Percentiles rank a stretch among this genome's conserved stretches.
These are phyloP conservation scores for Apodospora peruviana DNA, from an alignment of 495 filamentous ascomycete genomes.

Conservation along the genomic window DNA sequence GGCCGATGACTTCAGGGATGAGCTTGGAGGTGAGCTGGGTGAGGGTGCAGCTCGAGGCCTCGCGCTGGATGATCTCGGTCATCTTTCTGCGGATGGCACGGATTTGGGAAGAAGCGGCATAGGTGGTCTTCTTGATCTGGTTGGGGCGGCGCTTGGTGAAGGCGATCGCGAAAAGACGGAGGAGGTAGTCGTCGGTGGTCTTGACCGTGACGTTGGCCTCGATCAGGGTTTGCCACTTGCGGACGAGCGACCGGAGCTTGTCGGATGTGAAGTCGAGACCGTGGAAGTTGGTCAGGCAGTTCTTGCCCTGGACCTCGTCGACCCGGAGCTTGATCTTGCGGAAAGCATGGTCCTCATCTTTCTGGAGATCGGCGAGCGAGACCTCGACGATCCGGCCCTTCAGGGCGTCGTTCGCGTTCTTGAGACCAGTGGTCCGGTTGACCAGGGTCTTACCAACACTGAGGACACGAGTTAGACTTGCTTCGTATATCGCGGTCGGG, in stretches of 20 bases:
- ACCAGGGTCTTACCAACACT: conserved; percentile 99
- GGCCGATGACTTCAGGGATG: conserved; percentile 97
- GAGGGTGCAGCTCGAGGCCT: conserved; percentile 88
- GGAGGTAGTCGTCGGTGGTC: conserved; percentile 98
- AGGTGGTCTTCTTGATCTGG: conserved; percentile 99
- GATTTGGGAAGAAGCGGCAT: conserved; percentile 92
- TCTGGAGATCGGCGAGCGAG: conserved; percentile 96
- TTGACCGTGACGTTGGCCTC: conserved; percentile 99
- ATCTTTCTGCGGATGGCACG: conserved; percentile 98
- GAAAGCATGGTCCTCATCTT: conserved; percentile 98
- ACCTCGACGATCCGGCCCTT: conserved; percentile 99
- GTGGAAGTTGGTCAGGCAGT: conserved; percentile 99
- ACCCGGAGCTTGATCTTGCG: conserved; percentile 98
- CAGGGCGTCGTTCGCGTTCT: conserved; percentile 98
- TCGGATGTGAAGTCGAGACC: conserved; percentile 99
- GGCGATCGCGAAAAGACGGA: conserved; percentile 95
- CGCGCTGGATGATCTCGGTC: conserved; percentile 95
- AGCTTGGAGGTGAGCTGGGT: conserved; percentile 94
- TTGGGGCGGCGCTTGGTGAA: conserved; percentile 98
- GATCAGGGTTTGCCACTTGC: conserved; percentile 98
- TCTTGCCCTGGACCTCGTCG: conserved; percentile 98
- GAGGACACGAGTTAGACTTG: conserved; percentile 28
- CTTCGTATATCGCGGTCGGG: conserved; percentile 3
- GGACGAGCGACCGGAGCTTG: conserved; percentile 96
- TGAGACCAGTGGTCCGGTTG: conserved; percentile 97